Evolutionary conservation across 106 monocot genomes (phyloP).

Genomic region (Cymbidium sinense): DNA sequence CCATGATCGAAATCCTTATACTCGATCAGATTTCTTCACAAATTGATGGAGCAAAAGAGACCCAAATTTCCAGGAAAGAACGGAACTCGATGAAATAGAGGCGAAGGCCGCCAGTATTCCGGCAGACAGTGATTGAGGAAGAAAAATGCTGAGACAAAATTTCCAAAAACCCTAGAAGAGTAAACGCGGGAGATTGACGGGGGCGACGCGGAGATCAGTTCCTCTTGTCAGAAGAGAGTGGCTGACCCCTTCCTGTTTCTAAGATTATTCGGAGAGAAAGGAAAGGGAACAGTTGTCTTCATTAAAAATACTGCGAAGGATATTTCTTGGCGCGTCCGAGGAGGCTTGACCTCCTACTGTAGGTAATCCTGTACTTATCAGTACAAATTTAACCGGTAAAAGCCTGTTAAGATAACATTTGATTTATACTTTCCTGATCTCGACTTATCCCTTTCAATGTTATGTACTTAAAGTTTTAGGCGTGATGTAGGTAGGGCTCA

Average conservation of each 20-base stretch:
- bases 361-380: too few relatives aligned
- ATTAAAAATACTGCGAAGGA: not conserved
- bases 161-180: not conserved
- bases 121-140: not conserved
- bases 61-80: too few relatives aligned
- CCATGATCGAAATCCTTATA: conserved; percentile 17
- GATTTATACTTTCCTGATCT: too few relatives aligned
- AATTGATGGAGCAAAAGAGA: too few relatives aligned
- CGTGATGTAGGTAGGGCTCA: too few relatives aligned
- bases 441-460: too few relatives aligned
- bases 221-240: not conserved
- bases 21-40: not conserved
- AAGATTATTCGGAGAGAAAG: too few relatives aligned
- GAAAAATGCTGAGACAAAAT: not conserved
- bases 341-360: not conserved
- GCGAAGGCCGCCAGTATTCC: not conserved
- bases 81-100: not conserved
- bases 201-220: not conserved
- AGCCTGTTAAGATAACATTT: too few relatives aligned
- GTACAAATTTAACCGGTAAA: too few relatives aligned
- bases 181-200: not conserved
- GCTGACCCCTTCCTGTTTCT: too few relatives aligned
- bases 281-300: not conserved
- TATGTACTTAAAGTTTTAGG: too few relatives aligned
- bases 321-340: not conserved